Conservation (phyloP, 1,139 yeast species). For the Yamadazyma diddensiae region DNA sequence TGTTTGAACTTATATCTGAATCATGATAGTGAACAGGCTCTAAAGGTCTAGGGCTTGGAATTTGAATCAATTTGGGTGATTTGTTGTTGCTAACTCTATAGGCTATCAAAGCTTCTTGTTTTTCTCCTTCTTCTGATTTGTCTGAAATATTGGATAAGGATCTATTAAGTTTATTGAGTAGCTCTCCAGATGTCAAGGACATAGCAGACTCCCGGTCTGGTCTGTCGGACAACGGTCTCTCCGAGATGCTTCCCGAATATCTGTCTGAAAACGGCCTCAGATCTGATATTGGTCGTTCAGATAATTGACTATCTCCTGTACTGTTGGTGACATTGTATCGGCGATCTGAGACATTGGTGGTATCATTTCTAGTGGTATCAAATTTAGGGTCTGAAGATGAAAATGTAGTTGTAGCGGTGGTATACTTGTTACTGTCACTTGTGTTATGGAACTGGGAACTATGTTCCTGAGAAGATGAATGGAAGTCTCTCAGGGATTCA, state of each 20-base stretch:
- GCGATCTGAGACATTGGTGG: not conserved
- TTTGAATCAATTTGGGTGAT: constrained; percentile 11
- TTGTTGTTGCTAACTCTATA: constrained; percentile 6
- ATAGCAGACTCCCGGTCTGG: constrained; percentile 5
- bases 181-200: constrained; percentile 30
- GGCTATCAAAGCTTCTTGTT: constrained; percentile 8
- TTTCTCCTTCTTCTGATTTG: constrained; percentile 2
- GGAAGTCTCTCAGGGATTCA: no score
- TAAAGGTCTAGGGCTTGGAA: constrained; percentile 7
- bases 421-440: not conserved
- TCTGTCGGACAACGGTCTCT: constrained; percentile 6
- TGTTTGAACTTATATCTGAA: constrained; percentile 14
- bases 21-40: constrained; percentile 17
- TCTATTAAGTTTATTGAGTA: constrained; percentile 27
- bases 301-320: no score
- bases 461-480: constrained; percentile 1
- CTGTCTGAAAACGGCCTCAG: no score
- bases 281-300: no score
- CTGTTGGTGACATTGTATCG: no score
- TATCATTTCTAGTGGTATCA: constrained; percentile 1
- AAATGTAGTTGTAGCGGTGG: not conserved
- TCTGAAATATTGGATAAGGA: constrained; percentile 13
- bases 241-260: no score
- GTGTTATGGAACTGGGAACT: not conserved
- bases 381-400: not conserved